Base-by-base conservation (phyloP, 441 rosid genomes). In the Erodium texanum region DNA sequence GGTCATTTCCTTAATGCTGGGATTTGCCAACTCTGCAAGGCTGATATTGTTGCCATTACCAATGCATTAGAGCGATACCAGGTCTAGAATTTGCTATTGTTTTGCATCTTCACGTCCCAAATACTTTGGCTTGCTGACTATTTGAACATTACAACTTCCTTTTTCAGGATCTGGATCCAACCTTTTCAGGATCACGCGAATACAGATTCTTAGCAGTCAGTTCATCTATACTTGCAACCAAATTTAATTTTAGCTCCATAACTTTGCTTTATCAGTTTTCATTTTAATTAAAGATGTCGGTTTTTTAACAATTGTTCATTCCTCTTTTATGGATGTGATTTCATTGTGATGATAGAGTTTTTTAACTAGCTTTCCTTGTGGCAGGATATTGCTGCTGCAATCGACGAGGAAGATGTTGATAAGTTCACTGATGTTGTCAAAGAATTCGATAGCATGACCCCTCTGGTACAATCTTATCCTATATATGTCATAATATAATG, bases 1-100 rank as follows among this genome's bases (percentile, higher is more conserved):
- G 99, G 99, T n/a, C 97, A 95, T 81, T 91, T 95, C 76, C 97
- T 95, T 68, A 95, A 86, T 81, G 99, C 99, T 73, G 99, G 99
- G 73, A 74, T 95, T 75, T 92, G 98, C 81, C 95, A 92, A 74
- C 93, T 95, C 64, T 92, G 98, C 86, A 92, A 90, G 78, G 90
- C 85, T 0, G 99, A 95, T 76, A 82, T 84, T 81, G 89, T 92
- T 78, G 85, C 98, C 68, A 86, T 95, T 71, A 79, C 81, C 32
- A 95, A 90, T 80, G 97, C 98, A 9, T 83, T 95, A 64, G 99
- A 95, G 78, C 77, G 79, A 73, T 95, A 95, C 70, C 98, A 92
- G 93, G 99, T 90, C 62, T 66, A 29, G 14, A 20, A 73, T 73
- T 77, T 32, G 45, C 70, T 72, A 52, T 66, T 48, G 20, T 10